Conservation (phyloP, 148 eudicot species). For the Rheum nobile region DNA sequence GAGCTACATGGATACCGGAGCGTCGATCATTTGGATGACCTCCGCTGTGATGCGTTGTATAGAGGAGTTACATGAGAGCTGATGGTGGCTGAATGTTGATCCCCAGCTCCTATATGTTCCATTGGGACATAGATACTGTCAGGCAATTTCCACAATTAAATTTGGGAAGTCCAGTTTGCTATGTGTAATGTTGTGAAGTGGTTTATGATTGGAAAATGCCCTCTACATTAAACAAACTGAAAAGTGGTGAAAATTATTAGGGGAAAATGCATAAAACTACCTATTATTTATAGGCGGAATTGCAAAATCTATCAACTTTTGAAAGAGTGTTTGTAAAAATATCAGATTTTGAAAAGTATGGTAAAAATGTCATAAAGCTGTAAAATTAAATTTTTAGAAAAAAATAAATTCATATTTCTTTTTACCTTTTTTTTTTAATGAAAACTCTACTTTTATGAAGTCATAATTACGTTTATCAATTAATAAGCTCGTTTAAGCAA, state of each 20-base stretch:
- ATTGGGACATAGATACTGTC: neutral
- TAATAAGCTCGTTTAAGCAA: too few relatives aligned
- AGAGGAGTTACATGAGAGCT: slow-evolving; percentile 41
- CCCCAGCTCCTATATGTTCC: neutral
- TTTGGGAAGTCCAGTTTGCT: neutral
- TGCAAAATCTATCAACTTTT: too few relatives aligned
- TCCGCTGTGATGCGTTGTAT: slow-evolving; percentile 56
- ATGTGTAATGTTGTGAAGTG: neutral
- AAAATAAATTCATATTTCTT: too few relatives aligned
- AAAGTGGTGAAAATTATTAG: neutral
- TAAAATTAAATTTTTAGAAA: too few relatives aligned
- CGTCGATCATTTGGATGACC: slow-evolving; percentile 59
- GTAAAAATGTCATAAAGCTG: too few relatives aligned
- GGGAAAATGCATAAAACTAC: too few relatives aligned
- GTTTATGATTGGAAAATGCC: neutral
- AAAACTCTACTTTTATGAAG: too few relatives aligned
- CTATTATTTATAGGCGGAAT: too few relatives aligned
- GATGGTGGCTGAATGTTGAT: neutral
- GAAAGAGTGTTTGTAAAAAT: too few relatives aligned
- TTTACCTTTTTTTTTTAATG: too few relatives aligned
- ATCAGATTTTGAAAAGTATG: too few relatives aligned
- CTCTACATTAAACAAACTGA: neutral
- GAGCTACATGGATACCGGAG: slow-evolving; percentile 49
- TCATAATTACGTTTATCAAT: too few relatives aligned
- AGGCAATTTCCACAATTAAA: neutral